Evolutionary conservation across 306 rosid species (phyloP).

Genomic region (Urtica urens): DNA sequence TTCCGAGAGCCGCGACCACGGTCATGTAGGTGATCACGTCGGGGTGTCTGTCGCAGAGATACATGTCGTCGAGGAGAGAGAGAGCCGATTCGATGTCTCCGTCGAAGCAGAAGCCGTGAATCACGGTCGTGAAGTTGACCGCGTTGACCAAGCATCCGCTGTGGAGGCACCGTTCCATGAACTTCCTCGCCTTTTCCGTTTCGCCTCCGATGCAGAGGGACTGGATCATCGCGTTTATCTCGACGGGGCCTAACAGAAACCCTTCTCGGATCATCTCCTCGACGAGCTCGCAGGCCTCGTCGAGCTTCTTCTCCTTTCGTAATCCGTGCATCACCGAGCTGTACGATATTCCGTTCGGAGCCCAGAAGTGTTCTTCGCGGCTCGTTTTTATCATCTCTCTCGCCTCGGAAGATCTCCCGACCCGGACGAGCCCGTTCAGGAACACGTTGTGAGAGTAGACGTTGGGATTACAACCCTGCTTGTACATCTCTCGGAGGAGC

Average conservation of each 20-base stretch:
- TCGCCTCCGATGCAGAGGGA: constrained; percentile 55
- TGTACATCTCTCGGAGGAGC: constrained; percentile 78
- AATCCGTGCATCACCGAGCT: constrained; percentile 70
- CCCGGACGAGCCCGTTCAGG: constrained; percentile 71
- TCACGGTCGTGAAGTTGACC: constrained; percentile 68
- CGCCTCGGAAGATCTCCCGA: constrained; percentile 65
- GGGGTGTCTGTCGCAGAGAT: constrained; percentile 77
- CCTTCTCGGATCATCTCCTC: constrained; percentile 63
- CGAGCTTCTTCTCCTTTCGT: constrained; percentile 67
- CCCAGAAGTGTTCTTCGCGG: constrained; percentile 88
- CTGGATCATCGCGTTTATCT: constrained; percentile 61
- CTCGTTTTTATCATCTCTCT: constrained; percentile 63
- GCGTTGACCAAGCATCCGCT: constrained; percentile 73
- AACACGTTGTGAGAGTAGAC: constrained; percentile 63
- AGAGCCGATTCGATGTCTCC: constrained; percentile 66
- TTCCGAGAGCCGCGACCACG: constrained; percentile 62
- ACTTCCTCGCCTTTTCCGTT: constrained; percentile 54
- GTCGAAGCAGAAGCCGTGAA: constrained; percentile 72
- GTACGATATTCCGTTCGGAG: constrained; percentile 68
- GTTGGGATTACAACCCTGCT: constrained; percentile 77
- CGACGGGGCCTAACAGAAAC: constrained; percentile 62
- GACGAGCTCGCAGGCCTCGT: constrained; percentile 58
- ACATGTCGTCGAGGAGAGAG: constrained; percentile 76
- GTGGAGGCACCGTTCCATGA: constrained; percentile 57
- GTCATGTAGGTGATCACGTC: constrained; percentile 67